Evolutionary conservation across 176 grass and related monocot genomes (phyloP).

Genomic region (Oryza australiensis): DNA sequence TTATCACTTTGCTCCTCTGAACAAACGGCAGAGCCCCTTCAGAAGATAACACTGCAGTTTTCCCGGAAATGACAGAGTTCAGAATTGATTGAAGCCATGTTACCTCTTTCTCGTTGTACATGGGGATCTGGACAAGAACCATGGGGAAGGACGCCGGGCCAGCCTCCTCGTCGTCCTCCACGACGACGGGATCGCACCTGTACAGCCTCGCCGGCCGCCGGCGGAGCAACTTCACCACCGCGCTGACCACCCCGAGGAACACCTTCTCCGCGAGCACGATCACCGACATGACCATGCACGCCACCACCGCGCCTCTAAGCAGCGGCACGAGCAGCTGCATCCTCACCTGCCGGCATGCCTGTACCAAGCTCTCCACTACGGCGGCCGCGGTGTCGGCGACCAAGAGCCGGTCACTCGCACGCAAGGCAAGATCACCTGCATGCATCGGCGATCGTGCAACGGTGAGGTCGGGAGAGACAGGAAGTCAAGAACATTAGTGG

Average conservation of each 20-base stretch:
- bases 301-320: slow-evolving; percentile 36
- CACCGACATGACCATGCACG: slow-evolving; percentile 63
- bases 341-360: slow-evolving; percentile 40
- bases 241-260: slow-evolving; percentile 51
- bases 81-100: neutral
- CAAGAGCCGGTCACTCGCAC: neutral
- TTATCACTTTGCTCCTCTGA: neutral
- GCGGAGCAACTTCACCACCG: slow-evolving; percentile 33
- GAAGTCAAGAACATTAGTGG: neutral
- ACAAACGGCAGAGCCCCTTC: neutral
- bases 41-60: neutral
- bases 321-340: slow-evolving; percentile 40
- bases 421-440: slow-evolving; percentile 11
- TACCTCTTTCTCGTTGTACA: slow-evolving; percentile 91
- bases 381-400: neutral
- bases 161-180: slow-evolving; percentile 43
- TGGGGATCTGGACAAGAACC: slow-evolving; percentile 94
- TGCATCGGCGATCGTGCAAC: neutral
- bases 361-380: slow-evolving; percentile 30
- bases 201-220: slow-evolving; percentile 37
- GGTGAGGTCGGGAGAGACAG: neutral
- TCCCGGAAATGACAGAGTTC: neutral
- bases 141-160: slow-evolving; percentile 53
- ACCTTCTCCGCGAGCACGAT: slow-evolving; percentile 68
- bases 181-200: slow-evolving; percentile 45